phyloP scores from a whole-genome alignment of 1,284 basidiomycete genomes.

The Cutaneotrichosporon dermatis region DNA sequence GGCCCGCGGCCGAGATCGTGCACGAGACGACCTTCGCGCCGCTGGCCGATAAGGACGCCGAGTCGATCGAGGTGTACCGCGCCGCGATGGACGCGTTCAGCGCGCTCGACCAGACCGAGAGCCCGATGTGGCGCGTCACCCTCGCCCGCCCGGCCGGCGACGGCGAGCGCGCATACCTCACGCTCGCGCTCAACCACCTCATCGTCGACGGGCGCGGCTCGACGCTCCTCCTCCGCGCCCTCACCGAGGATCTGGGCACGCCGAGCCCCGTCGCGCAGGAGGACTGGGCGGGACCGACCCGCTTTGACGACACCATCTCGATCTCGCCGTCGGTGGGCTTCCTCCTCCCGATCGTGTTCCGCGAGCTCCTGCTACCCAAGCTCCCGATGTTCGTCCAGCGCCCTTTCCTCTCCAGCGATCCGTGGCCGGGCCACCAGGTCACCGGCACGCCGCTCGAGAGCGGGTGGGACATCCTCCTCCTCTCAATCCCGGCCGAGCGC shows the following conservation, averaged over 20 bases:
- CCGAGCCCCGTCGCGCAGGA: neutral
- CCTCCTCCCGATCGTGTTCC: constrained; percentile 29
- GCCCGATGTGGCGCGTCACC: constrained; percentile 14
- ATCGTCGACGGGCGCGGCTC: constrained; percentile 11
- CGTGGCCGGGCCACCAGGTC: constrained; percentile 28
- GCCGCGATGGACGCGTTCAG: neutral
- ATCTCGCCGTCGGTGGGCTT: constrained; percentile 20
- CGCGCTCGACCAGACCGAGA: neutral
- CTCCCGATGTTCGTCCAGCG: constrained; percentile 31
- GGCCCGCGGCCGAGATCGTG: constrained; percentile 3
- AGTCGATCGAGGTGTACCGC: neutral
- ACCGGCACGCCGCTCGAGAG: constrained; percentile 6
- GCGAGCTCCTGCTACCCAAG: constrained; percentile 32
- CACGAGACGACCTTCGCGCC: neutral
- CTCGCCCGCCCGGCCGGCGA: neutral
- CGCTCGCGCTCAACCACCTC: constrained; percentile 9
- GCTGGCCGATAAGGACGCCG: neutral
- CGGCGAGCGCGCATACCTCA: constrained; percentile 28
- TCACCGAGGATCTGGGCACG: neutral
- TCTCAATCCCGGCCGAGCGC: constrained; percentile 13
- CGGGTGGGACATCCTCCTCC: constrained; percentile 14
- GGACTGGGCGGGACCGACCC: neutral
- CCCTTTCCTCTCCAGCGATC: constrained; percentile 14
- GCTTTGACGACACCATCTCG: constrained; percentile 27
- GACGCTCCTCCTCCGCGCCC: neutral